A percentile compares a stretch with the other conserved stretches of the same genome.
phyloP scores from a whole-genome alignment of 2,329 filamentous ascomycete genomes.

The Thelonectria discophora region DNA sequence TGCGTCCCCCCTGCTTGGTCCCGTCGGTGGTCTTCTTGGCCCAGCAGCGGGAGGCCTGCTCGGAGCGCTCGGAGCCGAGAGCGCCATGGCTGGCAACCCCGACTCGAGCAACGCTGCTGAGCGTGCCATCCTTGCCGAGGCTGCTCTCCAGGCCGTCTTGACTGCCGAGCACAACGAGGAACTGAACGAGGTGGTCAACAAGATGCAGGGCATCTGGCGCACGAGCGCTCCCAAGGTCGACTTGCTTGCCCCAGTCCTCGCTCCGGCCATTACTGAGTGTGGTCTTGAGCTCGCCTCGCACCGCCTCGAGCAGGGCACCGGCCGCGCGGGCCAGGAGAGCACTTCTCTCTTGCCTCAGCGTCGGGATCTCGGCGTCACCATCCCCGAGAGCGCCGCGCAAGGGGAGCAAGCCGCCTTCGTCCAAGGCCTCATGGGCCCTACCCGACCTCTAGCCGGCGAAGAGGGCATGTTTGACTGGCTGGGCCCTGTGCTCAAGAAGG shows the following conservation, averaged over 20 bases:
- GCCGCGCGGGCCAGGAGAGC: neutral
- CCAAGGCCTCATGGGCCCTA: conserved; percentile 29
- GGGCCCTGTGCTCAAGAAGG: conserved; percentile 22
- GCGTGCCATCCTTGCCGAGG: conserved; percentile 37
- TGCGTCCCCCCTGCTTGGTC: conserved; percentile 24
- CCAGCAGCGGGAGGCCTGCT: conserved; percentile 22
- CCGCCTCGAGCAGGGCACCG: neutral
- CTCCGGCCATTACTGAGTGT: conserved; percentile 16
- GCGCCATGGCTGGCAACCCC: neutral
- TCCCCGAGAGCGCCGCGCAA: neutral
- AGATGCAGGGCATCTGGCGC: conserved; percentile 27
- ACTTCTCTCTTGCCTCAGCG: neutral
- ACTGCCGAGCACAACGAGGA: conserved; percentile 15
- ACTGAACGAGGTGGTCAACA: conserved; percentile 15
- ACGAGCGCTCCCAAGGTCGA: conserved; percentile 16
- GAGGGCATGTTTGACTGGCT: conserved; percentile 26
- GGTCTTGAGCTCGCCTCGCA: conserved; percentile 13
- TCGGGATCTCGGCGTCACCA: conserved; percentile 12
- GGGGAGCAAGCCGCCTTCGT: conserved; percentile 20
- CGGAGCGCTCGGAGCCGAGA: conserved; percentile 9
- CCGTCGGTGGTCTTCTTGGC: conserved; percentile 17
- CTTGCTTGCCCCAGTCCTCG: conserved; percentile 12
- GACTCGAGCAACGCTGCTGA: conserved; percentile 20
- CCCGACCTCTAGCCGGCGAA: conserved; percentile 22
- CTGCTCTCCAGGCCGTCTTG: conserved; percentile 33